Evolutionary conservation across 805 yeast genomes (phyloP), one percentile per base, ranked within the genome.

Genomic region (Kazachstania martiniae): DNA sequence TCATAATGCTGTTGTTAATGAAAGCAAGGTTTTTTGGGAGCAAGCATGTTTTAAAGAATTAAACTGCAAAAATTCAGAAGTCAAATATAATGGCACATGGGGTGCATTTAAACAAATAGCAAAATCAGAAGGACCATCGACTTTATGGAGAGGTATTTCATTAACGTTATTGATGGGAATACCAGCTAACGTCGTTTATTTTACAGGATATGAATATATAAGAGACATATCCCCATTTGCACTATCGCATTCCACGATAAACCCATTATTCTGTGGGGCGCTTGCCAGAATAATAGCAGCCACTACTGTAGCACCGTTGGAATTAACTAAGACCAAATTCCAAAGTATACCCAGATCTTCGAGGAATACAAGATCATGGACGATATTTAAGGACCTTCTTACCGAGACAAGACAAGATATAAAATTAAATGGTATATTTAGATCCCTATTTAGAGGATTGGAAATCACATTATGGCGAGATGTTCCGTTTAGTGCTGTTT

Each of bases 401-500:
- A 58, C 56, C 17, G 86, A 82, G 29, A 63, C 78, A 18, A 51
- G 51, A 30, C 46, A 51, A 3, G 75, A 78, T 46, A 59, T 84
- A 4, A 53, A 59, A 24, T 38, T 50, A 1, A 64, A 66, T 10
- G 98, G 98, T 0, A 10, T 35, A 4, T 38, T 70, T 3, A 54
- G 59, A 2, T 68, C 85, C 0, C 54, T 91, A 13, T 91, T 86
- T 66, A 77, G 78, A 34, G 98, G 98, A 0, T 61, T 91, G 15
- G 75, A 80, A 25, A 67, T 91, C 25, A 91, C 98, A 0, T 65
- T 91, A 12, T 89, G 95, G 95, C 68, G 98, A 57, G 98, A 91
- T 54, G 97, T 89, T 0, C 98, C 98, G 1, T 91, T 91, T 53
- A 79, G 93, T 40, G 96, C 94, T 1, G 76, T 89, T 2, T 91